phyloP scores from a whole-genome alignment of 1,139 yeast genomes.

The Sugiyamaella novakii region DNA sequence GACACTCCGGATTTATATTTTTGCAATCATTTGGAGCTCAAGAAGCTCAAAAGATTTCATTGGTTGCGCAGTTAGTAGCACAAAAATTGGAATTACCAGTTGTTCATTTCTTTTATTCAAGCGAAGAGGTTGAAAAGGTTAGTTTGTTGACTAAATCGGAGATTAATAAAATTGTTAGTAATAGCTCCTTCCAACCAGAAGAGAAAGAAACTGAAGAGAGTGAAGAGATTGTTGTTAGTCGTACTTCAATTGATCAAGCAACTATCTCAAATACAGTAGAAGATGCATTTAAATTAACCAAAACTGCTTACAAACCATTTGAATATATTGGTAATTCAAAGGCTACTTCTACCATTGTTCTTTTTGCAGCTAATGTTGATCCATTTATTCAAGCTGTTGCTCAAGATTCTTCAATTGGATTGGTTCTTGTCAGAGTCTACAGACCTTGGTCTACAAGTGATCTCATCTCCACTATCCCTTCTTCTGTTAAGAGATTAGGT shows the following conservation, averaged over 20 bases:
- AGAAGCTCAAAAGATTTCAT: conserved; percentile 56
- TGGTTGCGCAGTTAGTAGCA: conserved; percentile 62
- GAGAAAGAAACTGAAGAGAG: neutral
- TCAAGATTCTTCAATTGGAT: conserved; percentile 46
- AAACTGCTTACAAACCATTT: conserved; percentile 41
- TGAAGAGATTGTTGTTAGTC: neutral
- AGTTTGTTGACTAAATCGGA: conserved; percentile 1
- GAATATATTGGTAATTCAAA: conserved; percentile 47
- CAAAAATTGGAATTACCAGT: conserved; percentile 55
- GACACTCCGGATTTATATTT: conserved; percentile 67
- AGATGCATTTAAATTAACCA: conserved; percentile 24
- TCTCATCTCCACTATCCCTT: conserved; percentile 57
- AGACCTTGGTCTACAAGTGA: conserved; percentile 66
- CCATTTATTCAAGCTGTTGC: conserved; percentile 49
- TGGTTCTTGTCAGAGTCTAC: conserved; percentile 63
- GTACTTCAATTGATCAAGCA: conserved; percentile 18
- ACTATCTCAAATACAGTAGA: conserved; percentile 35
- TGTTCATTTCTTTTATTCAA: conserved; percentile 58
- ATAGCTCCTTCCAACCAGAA: neutral
- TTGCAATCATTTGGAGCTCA: conserved; percentile 62
- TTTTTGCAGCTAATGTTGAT: conserved; percentile 60
- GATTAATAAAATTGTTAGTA: neutral
- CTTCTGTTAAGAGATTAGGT: conserved; percentile 58
- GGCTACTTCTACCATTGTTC: conserved; percentile 57
- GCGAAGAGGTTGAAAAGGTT: conserved; percentile 19